Evolutionary conservation across 108 stramenopile genomes (phyloP).

Genomic region (Asterionellopsis glacialis): DNA sequence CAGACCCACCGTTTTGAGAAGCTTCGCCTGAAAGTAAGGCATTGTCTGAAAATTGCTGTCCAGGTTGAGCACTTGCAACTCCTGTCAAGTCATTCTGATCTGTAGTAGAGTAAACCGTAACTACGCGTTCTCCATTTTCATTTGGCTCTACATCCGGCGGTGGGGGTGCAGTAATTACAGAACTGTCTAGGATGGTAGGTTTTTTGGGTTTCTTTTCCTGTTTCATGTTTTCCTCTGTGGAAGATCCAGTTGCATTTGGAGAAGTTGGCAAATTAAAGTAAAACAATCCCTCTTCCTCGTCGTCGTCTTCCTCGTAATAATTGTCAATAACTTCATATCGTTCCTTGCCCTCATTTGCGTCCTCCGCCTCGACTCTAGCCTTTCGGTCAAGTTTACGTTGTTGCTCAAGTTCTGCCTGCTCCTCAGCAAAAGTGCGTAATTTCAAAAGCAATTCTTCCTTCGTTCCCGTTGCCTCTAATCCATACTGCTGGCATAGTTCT

Average conservation of each 20-base stretch:
- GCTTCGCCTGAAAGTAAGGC: conserved; percentile 12
- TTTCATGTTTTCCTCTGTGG: too few relatives aligned
- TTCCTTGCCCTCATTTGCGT: conserved; percentile 38
- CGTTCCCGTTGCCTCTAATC: conserved; percentile 43
- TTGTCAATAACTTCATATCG: conserved; percentile 30
- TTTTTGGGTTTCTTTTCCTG: not conserved
- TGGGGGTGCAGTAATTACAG: conserved; percentile 39
- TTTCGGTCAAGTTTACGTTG: conserved; percentile 32
- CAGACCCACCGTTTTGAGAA: conserved; percentile 11
- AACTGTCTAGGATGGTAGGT: conserved; percentile 8
- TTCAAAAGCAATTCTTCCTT: conserved; percentile 58
- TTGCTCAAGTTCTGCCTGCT: conserved; percentile 47
- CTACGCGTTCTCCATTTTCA: conserved; percentile 77
- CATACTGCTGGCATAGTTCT: conserved; percentile 57
- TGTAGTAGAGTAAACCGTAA: conserved; percentile 73
- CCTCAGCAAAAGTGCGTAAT: conserved; percentile 48
- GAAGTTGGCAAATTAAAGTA: conserved; percentile 22
- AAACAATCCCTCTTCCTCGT: conserved; percentile 44
- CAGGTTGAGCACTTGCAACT: conserved; percentile 40
- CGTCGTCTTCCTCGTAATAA: conserved; percentile 35
- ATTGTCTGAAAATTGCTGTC: conserved; percentile 11
- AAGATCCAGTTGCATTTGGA: conserved; percentile 7
- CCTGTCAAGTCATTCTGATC: conserved; percentile 84
- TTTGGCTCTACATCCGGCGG: conserved; percentile 54
- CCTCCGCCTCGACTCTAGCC: conserved; percentile 51